Base-by-base conservation (phyloP, 2,329 filamentous ascomycete species). In the Colletotrichum orchidophilum region DNA sequence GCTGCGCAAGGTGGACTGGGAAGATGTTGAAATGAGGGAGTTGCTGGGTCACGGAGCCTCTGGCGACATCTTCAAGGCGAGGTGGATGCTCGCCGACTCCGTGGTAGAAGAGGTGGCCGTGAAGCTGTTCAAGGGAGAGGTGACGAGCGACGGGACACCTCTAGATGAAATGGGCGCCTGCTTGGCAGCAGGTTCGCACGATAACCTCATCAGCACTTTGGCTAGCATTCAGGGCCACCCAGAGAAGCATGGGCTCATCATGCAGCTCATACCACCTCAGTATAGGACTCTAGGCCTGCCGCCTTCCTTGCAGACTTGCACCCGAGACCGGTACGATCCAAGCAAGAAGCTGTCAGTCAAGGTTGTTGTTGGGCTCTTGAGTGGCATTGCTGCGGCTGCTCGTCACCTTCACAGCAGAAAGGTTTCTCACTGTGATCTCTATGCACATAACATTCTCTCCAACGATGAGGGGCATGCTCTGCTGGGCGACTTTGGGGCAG, bases 81-180 rank as follows among this genome's bases (percentile, higher is more conserved):
- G 76, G 3, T 84, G 82, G 81, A 79, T 77, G 29, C 73, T 73
- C 7, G 72, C 73, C 2, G 74, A 73, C 11, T 74, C 76, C 3
- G 74, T 76, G 29, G 76, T 63, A 5, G 79, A 81, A 42, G 77
- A 82, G 13, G 85, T 87, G 0, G 84, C 85, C 2, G 79, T 87
- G 75, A 86, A 87, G 74, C 76, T 87, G 7, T 87, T 87, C 77
- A 83, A 81, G 50, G 84, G 84, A n/a, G 77, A 80, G 9, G 77
- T 85, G 12, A 85, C 84, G 9, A 84, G 81, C 73, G 84, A 86
- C 71, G 85, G 85, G 15, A 83, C 81, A 5, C 85, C 85, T 0
- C 75, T 79, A n/a, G 85, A 87, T 74, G 85, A 87, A 75, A 84
- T 87, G 83, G 79, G 80, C 11, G 84, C 84, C 3, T 84, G 81